Percentiles rank a stretch among this genome's conserved stretches.
Evolutionary conservation across 2,329 filamentous ascomycete genomes (phyloP).

Genomic region (Coniosporium tulheliwenetii): DNA sequence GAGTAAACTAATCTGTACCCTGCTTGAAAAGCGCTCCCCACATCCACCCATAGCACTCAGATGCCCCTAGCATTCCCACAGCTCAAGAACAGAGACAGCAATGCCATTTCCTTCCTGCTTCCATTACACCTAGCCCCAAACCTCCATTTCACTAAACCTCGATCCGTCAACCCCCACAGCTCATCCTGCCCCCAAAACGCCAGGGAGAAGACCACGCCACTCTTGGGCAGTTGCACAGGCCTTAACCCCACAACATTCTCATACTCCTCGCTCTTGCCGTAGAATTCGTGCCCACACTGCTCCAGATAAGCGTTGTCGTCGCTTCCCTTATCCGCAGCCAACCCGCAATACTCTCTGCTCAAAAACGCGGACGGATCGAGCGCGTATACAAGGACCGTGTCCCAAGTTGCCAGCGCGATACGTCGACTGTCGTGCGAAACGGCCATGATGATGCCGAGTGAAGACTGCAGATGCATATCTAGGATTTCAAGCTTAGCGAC

Average conservation of each 20-base stretch:
- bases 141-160: slow-evolving; percentile 8
- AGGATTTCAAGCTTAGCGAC: too few relatives aligned
- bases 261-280: background rate
- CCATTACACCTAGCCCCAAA: too few relatives aligned
- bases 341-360: too few relatives aligned
- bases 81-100: too few relatives aligned
- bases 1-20: too few relatives aligned
- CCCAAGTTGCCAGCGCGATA: slow-evolving; percentile 11
- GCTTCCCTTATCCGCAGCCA: too few relatives aligned
- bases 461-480: slow-evolving; percentile 1
- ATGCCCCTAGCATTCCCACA: too few relatives aligned
- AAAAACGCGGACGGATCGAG: slow-evolving; percentile 10
- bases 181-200: slow-evolving; percentile 9
- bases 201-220: slow-evolving; percentile 7
- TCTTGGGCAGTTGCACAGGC: slow-evolving; percentile 7
- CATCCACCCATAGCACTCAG: too few relatives aligned
- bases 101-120: too few relatives aligned
- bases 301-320: slow-evolving; percentile 5
- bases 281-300: slow-evolving; percentile 2
- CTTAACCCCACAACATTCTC: slow-evolving; percentile 7
- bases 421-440: slow-evolving; percentile 7
- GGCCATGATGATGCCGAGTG: slow-evolving; percentile 9
- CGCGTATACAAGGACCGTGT: slow-evolving; percentile 9
- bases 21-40: too few relatives aligned
- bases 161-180: slow-evolving; percentile 11